Base-by-base conservation (phyloP, 371 early-diverging fungal genomes). In the Mucor plumbeus region DNA sequence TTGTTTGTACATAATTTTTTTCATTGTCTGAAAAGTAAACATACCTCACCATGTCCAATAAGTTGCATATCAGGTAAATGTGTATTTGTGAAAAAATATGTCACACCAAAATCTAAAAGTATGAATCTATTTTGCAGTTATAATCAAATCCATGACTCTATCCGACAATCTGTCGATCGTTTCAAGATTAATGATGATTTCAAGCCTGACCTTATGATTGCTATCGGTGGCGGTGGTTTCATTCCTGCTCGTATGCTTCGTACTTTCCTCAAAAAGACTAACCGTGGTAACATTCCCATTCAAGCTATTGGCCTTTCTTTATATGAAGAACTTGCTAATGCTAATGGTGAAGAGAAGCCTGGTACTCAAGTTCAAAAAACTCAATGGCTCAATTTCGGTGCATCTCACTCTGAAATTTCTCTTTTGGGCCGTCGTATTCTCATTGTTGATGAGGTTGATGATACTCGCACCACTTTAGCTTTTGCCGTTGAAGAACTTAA, bases 381-480 rank as follows among this genome's bases (percentile, higher is more conserved):
- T 6, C 92, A 92, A 65, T 92, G 92, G 92, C 85, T 92, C 58
- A 90, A 91, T 73, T 89, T 90, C 78, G 88, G 85, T 44, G 85
- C 86, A 13, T 72, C 79, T 50, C 83, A 85, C 61, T 83, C 87
- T 5, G 83, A 87, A 15, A 78, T 79, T 7, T 81, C 83, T 26
- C 75, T 92, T 17, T 69, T 91, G 31, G 91, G 91, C 2, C 84
- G 90, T 36, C 82, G 83, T 70, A 91, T 92, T 58, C 70, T 92
- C 63, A 88, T 92, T 74, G 92, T 92, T 0, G 92, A 92, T 59
- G 92, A 92, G 60, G 91, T 92, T 7, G 92, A 92, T 63, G 92
- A 92, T 66, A 91, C 90, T 63, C 86, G 92, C 50, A 83, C 87
- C 40, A 92, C 92, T 0, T 74, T 92, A 31, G 88, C 87, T 15